A percentile compares a stretch with the other conserved stretches of the same genome.
phyloP scores from a whole-genome alignment of 164 flowering plant genomes.

The Sextonia rubra region DNA sequence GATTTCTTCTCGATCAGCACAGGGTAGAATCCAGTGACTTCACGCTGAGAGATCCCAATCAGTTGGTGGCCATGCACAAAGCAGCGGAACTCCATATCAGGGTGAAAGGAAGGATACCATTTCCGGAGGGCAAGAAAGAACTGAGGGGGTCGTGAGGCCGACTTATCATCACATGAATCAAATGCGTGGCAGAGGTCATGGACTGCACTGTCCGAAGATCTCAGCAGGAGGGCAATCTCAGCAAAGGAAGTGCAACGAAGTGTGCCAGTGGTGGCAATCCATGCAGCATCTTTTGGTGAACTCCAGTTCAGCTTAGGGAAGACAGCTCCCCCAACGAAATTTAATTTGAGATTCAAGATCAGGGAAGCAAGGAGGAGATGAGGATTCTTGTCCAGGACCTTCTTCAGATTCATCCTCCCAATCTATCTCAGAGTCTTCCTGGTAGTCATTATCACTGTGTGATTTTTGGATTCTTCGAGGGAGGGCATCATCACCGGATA shows the following conservation, averaged over 20 bases:
- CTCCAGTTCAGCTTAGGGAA: conserved; percentile 97
- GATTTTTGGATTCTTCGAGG: conserved; percentile 67
- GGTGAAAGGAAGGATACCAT: conserved; percentile 66
- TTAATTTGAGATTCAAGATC: conserved; percentile 63
- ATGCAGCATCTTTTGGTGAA: conserved; percentile 86
- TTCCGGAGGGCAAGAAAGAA: conserved; percentile 82
- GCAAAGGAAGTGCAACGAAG: conserved; percentile 66
- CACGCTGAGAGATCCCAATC: conserved; percentile 80
- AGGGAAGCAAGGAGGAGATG: conserved; percentile 58
- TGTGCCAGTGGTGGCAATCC: conserved; percentile 74
- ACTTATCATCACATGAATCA: conserved; percentile 63
- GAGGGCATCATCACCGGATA: conserved; percentile 64
- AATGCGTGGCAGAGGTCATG: conserved; percentile 85
- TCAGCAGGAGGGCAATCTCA: conserved; percentile 71
- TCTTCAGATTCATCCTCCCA: conserved; percentile 35
- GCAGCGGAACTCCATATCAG: conserved; percentile 90
- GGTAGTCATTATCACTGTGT: conserved; percentile 59
- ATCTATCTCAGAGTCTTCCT: conserved; percentile 36
- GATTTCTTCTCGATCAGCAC: conserved; percentile 45
- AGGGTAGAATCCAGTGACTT: conserved; percentile 80
- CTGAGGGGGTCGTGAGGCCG: conserved; percentile 44
- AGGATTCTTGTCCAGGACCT: conserved; percentile 15
- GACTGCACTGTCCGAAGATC: conserved; percentile 66
- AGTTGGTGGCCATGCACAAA: conserved; percentile 45
- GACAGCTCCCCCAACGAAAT: conserved; percentile 75